A percentile compares a stretch with the other conserved stretches of the same genome.
These are phyloP conservation scores for Globisporangium paddicum DNA, from an alignment of 352 stramenopile species.

Conservation along the genomic window DNA sequence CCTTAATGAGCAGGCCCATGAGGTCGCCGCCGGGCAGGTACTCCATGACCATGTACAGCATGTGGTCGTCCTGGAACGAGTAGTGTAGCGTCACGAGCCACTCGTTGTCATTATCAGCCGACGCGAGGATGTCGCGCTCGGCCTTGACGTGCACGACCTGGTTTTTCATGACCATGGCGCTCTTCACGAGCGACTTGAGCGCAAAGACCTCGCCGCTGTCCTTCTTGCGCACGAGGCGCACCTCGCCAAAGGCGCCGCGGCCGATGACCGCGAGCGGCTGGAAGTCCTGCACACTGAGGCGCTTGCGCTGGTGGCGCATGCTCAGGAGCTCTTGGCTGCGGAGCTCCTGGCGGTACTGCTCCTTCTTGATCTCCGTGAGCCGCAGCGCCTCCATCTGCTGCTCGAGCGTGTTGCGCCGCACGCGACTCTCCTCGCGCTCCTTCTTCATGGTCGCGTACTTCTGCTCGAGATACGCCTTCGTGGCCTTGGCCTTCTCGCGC, in stretches of 20 bases:
- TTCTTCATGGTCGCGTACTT: conserved; percentile 89
- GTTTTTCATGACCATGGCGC: conserved; percentile 90
- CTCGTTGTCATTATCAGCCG: conserved; percentile 93
- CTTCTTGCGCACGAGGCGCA: conserved; percentile 85
- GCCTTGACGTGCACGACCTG: conserved; percentile 96
- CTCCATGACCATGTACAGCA: conserved; percentile 97
- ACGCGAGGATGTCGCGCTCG: conserved; percentile 95
- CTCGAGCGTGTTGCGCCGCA: conserved; percentile 73
- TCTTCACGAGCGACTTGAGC: conserved; percentile 92
- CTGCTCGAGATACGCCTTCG: conserved; percentile 86
- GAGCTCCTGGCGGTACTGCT: conserved; percentile 78
- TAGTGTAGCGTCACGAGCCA: conserved; percentile 98
- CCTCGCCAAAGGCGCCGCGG: conserved; percentile 98
- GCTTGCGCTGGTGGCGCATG: conserved; percentile 80
- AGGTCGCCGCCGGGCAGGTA: conserved; percentile 98
- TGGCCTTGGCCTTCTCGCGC: conserved; percentile 83
- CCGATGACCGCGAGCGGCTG: conserved; percentile 96
- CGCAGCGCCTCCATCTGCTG: conserved; percentile 80
- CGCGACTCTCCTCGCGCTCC: conserved; percentile 76
- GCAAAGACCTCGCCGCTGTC: conserved; percentile 87
- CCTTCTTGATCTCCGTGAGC: conserved; percentile 69
- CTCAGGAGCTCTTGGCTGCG: conserved; percentile 70
- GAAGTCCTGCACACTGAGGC: conserved; percentile 92
- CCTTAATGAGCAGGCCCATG: conserved; percentile 99
- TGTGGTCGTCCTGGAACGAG: conserved; percentile 93